phyloP scores from a whole-genome alignment of 495 filamentous ascomycete species.

The Penicillium lagena region DNA sequence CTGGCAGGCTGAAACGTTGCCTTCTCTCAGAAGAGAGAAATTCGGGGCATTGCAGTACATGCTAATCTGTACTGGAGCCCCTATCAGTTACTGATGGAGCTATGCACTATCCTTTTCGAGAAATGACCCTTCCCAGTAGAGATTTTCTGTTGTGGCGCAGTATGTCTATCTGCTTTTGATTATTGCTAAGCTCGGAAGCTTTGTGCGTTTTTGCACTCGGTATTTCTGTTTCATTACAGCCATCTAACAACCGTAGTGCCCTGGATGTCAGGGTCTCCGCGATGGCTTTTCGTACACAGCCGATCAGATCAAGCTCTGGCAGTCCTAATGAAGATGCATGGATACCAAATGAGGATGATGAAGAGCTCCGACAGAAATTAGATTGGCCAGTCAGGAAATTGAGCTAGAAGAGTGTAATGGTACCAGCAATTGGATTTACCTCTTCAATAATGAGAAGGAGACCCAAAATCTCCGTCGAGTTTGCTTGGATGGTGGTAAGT shows the following conservation, averaged over 20 bases:
- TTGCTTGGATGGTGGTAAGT: not conserved
- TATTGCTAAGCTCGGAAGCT: not conserved
- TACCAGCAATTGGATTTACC: constrained; percentile 1
- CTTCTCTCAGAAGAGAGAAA: not conserved
- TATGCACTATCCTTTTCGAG: not conserved
- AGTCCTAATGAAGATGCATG: not conserved
- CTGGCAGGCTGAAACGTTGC: constrained; percentile 64
- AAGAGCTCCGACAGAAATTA: not conserved
- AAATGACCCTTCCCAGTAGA: not conserved
- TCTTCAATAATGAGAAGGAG: constrained; percentile 2
- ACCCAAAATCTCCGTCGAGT: constrained; percentile 1
- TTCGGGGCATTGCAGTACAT: constrained; percentile 1
- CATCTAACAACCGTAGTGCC: not conserved
- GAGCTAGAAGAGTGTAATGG: constrained; percentile 3
- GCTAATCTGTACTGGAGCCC: not conserved
- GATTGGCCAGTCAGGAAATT: not conserved
- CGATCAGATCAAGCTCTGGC: not conserved
- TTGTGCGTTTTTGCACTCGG: not conserved
- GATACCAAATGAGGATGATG: not conserved
- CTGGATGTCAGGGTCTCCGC: constrained; percentile 3
- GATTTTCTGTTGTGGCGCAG: not conserved
- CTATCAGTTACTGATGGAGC: constrained; percentile 2
- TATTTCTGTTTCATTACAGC: not conserved
- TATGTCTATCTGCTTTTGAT: not conserved
- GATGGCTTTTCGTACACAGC: constrained; percentile 4